Evolutionary conservation across 495 filamentous ascomycete species (phyloP).

Genomic region (Polyplosphaeria fusca): DNA sequence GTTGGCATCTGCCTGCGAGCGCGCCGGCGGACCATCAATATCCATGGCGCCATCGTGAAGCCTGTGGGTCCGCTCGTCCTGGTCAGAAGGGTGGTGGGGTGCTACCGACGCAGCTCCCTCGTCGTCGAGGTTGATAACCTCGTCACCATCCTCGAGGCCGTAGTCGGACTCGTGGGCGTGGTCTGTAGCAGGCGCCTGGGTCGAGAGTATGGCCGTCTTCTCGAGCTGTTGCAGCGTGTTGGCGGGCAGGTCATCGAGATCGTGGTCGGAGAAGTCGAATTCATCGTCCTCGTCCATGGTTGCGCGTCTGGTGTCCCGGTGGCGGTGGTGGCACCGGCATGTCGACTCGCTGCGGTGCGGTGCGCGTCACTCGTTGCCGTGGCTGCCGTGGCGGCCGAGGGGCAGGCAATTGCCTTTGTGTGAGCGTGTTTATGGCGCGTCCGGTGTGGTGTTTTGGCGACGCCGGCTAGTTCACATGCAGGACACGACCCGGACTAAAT

Average conservation of each 20-base stretch:
- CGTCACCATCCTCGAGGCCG: conserved; percentile 41
- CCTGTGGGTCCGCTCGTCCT: background rate
- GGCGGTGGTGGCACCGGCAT: background rate
- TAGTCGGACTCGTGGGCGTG: conserved; percentile 38
- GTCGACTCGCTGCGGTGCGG: too few species aligned
- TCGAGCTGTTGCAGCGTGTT: conserved; percentile 41
- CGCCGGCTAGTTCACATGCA: conserved; percentile 5
- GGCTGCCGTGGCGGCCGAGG: too few species aligned
- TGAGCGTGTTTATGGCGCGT: background rate
- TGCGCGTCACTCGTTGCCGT: too few species aligned
- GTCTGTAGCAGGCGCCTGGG: conserved; percentile 29
- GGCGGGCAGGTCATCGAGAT: conserved; percentile 39
- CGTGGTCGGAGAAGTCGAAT: conserved; percentile 59
- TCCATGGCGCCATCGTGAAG: conserved; percentile 26
- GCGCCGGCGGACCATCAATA: conserved; percentile 15
- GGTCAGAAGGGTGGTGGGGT: background rate
- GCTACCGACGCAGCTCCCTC: conserved; percentile 5
- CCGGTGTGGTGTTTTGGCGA: background rate
- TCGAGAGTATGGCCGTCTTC: conserved; percentile 35
- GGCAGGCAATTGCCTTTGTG: too few species aligned
- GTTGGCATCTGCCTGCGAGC: conserved; percentile 8
- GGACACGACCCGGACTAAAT: background rate
- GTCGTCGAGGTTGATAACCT: conserved; percentile 43
- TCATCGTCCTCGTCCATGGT: conserved; percentile 56
- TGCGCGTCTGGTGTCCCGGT: conserved; percentile 50